Conservation (phyloP, 2,329 filamentous ascomycete species). For the Diplocarpon rosae region DNA sequence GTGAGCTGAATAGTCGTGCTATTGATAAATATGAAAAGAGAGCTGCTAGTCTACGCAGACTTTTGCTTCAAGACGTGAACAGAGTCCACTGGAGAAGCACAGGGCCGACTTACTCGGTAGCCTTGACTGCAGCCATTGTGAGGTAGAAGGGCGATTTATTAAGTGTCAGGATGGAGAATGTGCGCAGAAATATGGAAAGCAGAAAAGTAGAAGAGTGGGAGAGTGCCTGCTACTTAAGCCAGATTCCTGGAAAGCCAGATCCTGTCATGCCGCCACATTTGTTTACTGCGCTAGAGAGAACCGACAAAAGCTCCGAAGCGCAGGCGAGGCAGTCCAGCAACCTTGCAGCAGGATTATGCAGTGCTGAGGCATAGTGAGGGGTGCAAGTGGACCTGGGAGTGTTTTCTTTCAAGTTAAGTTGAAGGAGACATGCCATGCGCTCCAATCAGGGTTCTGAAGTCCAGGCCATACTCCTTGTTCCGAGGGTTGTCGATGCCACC, state of each 20-base stretch:
- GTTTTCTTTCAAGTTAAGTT: not conserved
- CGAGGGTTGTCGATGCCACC: no score
- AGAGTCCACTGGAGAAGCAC: conserved; percentile 10
- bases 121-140: conserved; percentile 26
- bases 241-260: not conserved
- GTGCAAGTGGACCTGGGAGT: no score
- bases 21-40: conserved; percentile 13
- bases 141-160: not conserved
- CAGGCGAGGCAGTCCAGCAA: not conserved
- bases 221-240: conserved; percentile 13
- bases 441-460: no score
- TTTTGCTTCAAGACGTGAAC: conserved; percentile 18
- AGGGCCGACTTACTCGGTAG: conserved; percentile 20
- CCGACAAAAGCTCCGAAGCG: not conserved
- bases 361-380: no score
- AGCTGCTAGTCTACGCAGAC: conserved; percentile 23
- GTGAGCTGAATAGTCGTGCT: conserved; percentile 10
- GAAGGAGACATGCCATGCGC: conserved; percentile 11
- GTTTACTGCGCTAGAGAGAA: not conserved
- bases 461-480: no score
- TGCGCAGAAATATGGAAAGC: not conserved
- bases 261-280: not conserved
- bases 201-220: conserved; percentile 4
- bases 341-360: conserved; percentile 1
- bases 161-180: not conserved